Base-by-base conservation (phyloP, 306 rosid species). In the Citrullus mucosospermus region DNA sequence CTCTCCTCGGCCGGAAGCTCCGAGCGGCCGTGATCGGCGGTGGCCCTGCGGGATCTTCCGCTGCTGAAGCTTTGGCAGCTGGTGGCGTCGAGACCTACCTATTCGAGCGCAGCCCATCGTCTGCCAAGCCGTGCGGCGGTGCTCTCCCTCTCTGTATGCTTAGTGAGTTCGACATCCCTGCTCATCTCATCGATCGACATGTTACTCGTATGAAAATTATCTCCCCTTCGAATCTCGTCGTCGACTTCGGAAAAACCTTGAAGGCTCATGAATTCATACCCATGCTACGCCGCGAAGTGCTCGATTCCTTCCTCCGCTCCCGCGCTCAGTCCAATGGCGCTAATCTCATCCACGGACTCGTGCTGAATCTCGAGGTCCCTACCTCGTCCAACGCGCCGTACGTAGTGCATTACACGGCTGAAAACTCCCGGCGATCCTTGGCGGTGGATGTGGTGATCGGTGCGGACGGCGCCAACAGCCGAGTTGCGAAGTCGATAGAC, bases 131-230 rank as follows among this genome's bases (percentile, higher is more conserved):
- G 14, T 93, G 98, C 87, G 98, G 98, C 71, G 98, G 98, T 54
- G 98, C 98, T 67, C 92, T 94, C 70, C 98, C 98, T 0, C 91
- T 92, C 69, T 94, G 97, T 73, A 94, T 93, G 98, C 96, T 93
- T 17, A 87, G 81, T 53, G 97, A 93, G 83, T 93, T 94, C 85
- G 75, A 89, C 70, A 92, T 94, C 70, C 98, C 97, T 6, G 60
- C 51, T 59, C 83, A 85, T 71, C 97, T 94, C 81, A 84, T 94
- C 80, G 96, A 94, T 66, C 96, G 98, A 80, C 94, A 86, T 8
- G 93, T 92, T 66, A 92, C 89, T 12, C 84, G 75, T 30, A 87
- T 92, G 95, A 87, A 84, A 55, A 89, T 94, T 83, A 83, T 92
- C 85, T 94, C 97, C 77, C 97, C 97, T 18, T 94, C 98, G 8